Evolutionary conservation across 1,139 yeast genomes (phyloP).

Genomic region (Saccharomycopsis phalli): DNA sequence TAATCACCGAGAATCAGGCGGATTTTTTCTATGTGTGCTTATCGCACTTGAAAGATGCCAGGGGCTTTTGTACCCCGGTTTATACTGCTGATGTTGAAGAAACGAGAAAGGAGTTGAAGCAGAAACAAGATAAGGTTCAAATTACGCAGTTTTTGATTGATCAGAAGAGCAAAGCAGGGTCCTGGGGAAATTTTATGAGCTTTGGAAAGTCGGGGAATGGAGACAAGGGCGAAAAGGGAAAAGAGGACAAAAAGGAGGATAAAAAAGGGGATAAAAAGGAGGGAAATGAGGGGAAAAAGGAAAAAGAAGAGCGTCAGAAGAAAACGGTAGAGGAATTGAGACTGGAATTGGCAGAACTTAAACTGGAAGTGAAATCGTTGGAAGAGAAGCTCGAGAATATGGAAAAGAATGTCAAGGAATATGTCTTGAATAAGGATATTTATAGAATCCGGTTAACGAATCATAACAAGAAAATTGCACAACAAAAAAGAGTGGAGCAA

Average conservation of each 20-base stretch:
- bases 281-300: not conserved
- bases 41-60: conserved; percentile 15
- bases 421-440: conserved; percentile 13
- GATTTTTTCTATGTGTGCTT: conserved; percentile 20
- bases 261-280: conserved; percentile 4
- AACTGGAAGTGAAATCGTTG: conserved; percentile 1
- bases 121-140: conserved; percentile 10
- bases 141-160: conserved; percentile 10
- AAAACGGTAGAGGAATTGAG: conserved; percentile 7
- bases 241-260: conserved; percentile 1
- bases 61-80: conserved; percentile 14
- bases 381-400: conserved; percentile 1
- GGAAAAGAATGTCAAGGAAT: conserved; percentile 11
- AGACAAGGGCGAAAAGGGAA: conserved; percentile 1
- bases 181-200: conserved; percentile 14
- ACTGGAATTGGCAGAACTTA: conserved; percentile 2
- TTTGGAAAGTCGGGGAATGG: not conserved
- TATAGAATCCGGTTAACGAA: conserved; percentile 16
- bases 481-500: conserved; percentile 14
- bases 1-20: conserved; percentile 12
- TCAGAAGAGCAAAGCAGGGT: conserved; percentile 11
- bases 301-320: conserved; percentile 6
- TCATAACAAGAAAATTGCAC: conserved; percentile 7
- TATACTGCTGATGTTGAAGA: conserved; percentile 8
- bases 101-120: conserved; percentile 1